phyloP scores from a whole-genome alignment of 2,329 filamentous ascomycete species.

The Teratosphaeria pseudoeucalypti region DNA sequence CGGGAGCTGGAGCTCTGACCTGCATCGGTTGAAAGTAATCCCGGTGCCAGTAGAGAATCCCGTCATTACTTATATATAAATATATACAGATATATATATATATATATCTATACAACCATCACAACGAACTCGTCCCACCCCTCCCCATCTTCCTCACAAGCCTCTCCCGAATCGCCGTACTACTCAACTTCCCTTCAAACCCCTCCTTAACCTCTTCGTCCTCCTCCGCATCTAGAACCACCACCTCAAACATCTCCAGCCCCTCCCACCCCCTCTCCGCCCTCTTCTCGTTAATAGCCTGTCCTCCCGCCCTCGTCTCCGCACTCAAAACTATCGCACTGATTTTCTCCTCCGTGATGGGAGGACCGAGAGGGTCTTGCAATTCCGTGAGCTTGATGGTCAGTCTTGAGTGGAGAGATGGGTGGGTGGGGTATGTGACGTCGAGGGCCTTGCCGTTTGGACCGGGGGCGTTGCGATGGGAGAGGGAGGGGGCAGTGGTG shows the following conservation, averaged over 20 bases:
- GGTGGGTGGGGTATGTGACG: slow-evolving; percentile 44
- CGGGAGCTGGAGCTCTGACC: not conserved
- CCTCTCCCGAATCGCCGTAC: slow-evolving; percentile 58
- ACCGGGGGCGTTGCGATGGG: slow-evolving; percentile 30
- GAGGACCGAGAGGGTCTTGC: slow-evolving; percentile 80
- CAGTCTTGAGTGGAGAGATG: slow-evolving; percentile 35
- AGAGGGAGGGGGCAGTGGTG: slow-evolving; percentile 24
- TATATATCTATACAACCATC: not conserved
- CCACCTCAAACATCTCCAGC: slow-evolving; percentile 77
- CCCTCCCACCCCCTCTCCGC: slow-evolving; percentile 62
- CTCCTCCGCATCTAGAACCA: slow-evolving; percentile 62
- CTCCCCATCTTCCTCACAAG: slow-evolving; percentile 9
- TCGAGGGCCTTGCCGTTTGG: slow-evolving; percentile 45
- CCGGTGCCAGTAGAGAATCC: too few species aligned
- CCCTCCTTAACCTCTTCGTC: slow-evolving; percentile 36
- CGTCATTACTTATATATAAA: too few species aligned
- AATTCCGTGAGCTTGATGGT: slow-evolving; percentile 73
- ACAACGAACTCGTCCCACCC: not conserved
- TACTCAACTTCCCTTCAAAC: slow-evolving; percentile 82
- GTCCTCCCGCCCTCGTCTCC: slow-evolving; percentile 75
- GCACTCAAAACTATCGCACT: slow-evolving; percentile 75
- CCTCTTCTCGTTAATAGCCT: slow-evolving; percentile 77
- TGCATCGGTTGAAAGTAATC: too few species aligned
- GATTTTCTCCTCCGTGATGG: slow-evolving; percentile 69
- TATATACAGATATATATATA: too few species aligned